Evolutionary conservation across 2,329 filamentous ascomycete species (phyloP).

Genomic region (Pezizomycotina sp.): DNA sequence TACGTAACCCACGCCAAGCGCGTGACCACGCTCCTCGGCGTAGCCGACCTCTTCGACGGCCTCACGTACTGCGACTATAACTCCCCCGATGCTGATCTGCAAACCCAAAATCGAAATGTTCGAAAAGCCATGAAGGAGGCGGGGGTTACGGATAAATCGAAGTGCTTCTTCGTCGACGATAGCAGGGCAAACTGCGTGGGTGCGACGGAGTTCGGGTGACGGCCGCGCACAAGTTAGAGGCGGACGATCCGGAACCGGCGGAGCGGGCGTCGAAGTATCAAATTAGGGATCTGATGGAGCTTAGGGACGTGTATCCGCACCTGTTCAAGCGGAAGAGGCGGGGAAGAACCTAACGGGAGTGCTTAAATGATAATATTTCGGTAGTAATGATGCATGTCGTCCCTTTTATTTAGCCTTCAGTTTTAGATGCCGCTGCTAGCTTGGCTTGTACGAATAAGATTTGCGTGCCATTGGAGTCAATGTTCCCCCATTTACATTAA

Average conservation of each 20-base stretch:
- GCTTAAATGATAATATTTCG: no score
- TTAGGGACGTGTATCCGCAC: slow-evolving; percentile 61
- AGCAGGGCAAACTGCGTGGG: slow-evolving; percentile 66
- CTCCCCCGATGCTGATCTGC: slow-evolving; percentile 50
- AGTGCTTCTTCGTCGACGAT: slow-evolving; percentile 94
- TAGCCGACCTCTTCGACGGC: slow-evolving; percentile 79
- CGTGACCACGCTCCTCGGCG: slow-evolving; percentile 61
- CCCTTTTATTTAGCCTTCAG: no score
- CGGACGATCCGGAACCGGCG: slow-evolving; percentile 46
- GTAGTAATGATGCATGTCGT: no score
- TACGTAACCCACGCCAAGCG: slow-evolving; percentile 75
- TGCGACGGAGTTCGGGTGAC: slow-evolving; percentile 68
- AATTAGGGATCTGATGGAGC: slow-evolving; percentile 57
- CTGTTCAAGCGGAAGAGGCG: slow-evolving; percentile 49
- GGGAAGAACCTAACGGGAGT: no score
- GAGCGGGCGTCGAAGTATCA: slow-evolving; percentile 54
- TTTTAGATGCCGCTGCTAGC: no score
- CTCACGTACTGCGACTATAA: slow-evolving; percentile 78
- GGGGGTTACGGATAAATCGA: slow-evolving; percentile 45
- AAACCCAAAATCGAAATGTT: slow-evolving; percentile 77
- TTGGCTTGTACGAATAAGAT: no score
- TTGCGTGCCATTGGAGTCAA: no score
- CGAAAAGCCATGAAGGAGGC: slow-evolving; percentile 72
- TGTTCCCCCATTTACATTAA: no score
- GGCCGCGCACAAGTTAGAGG: slow-evolving; percentile 69